Evolutionary conservation across 352 stramenopile genomes (phyloP).

Genomic region (Phytopythium sindhum): DNA sequence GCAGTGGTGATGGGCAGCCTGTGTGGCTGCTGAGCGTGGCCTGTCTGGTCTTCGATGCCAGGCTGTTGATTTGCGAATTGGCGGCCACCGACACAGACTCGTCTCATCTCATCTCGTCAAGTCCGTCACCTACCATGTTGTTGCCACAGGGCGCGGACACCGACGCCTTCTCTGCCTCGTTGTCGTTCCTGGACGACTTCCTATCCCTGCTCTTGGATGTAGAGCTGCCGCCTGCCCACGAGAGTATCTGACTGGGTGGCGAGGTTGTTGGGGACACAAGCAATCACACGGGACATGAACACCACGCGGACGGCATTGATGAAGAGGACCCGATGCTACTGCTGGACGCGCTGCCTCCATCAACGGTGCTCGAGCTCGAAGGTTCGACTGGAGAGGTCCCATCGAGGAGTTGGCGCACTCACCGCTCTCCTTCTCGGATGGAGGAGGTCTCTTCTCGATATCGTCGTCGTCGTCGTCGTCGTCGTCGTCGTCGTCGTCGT

Average conservation of each 20-base stretch:
- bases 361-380: conserved; percentile 2
- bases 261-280: background rate
- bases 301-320: conserved; percentile 7
- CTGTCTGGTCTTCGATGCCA: too few species aligned
- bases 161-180: conserved; percentile 8
- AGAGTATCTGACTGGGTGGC: conserved; percentile 1
- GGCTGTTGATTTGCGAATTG: too few species aligned
- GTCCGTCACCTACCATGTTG: background rate
- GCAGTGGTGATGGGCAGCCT: too few species aligned
- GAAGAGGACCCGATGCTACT: conserved; percentile 13
- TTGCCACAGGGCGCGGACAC: conserved; percentile 23
- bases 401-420: background rate
- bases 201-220: conserved; percentile 20
- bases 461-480: background rate
- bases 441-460: too few species aligned
- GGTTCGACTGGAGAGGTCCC: background rate
- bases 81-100: too few species aligned
- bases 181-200: conserved; percentile 35
- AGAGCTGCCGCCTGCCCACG: conserved; percentile 10
- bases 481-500: too few species aligned
- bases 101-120: too few species aligned
- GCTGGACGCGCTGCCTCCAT: conserved; percentile 14
- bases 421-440: background rate
- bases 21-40: too few species aligned
- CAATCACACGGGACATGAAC: background rate